Base-by-base conservation (phyloP, 164 flowering plant genomes). In the Berberis thunbergii region DNA sequence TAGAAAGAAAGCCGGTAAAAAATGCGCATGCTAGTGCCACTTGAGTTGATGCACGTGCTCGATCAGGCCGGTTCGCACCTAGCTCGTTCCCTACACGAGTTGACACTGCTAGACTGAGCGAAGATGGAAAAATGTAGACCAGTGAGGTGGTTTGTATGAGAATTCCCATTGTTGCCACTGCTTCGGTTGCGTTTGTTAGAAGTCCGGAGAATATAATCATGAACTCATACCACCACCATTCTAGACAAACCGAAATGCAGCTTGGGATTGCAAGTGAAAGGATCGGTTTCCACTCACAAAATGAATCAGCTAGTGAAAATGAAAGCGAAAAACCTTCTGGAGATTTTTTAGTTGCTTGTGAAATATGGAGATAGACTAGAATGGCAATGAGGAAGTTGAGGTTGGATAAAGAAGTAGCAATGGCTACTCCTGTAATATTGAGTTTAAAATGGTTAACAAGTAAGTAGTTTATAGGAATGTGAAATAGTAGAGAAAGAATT, bases 211-310 rank as follows among this genome's bases (percentile, higher is more conserved):
- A 63, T 38, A 84, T 54, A 41, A 76, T 41, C 78, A 84, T 73
- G 11, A 80, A 73, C 75, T 84, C 86, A 54, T 84, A 84, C 76
- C 85, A 81, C 85, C 85, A 84, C 84, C 85, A 81, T 59, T 84
- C 86, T 26, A 84, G 61, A 63, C 84, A 84, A 44, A 83, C 82
- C 7, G 79, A 78, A 1, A 78, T 5, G 0, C 53, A 55, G 41
- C 79, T 81, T 2, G 85, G 80, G 43, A 68, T 49, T 50, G 79
- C 77, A 7, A 78, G 73, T 38, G 63, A 10, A 9, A 78, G 59
- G 49, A 81, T 61, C 1, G 71, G 68, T 39, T 58, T n/a, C 85
- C 85, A 83, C 43, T 70, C 78, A 42, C 61, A 65, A 49, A 57
- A 73, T 56, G 59, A 57, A 26, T 26, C 26, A 26, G 26, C 26